These are phyloP conservation scores for Licmophora abbreviata DNA, from an alignment of 108 stramenopile species.

Conservation along the genomic window DNA sequence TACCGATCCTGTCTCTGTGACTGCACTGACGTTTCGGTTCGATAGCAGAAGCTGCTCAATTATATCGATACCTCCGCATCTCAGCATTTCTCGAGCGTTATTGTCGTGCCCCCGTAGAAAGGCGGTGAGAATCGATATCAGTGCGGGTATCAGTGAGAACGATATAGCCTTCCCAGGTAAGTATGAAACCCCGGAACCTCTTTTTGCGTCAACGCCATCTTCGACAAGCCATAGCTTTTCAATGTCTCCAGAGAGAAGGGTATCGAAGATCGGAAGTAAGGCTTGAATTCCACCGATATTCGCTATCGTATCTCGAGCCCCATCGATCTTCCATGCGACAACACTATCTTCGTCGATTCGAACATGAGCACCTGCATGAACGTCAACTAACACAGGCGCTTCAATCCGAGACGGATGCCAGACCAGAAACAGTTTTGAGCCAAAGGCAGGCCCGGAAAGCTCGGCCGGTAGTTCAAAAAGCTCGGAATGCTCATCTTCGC, in stretches of 20 bases:
- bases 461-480: slow-evolving; percentile 11
- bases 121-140: slow-evolving; percentile 41
- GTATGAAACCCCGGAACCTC: background rate
- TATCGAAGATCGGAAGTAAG: slow-evolving; percentile 42
- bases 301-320: slow-evolving; percentile 44
- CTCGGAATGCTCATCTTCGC: slow-evolving; percentile 15
- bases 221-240: slow-evolving; percentile 9
- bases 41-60: slow-evolving; percentile 46
- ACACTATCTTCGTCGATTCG: slow-evolving; percentile 20
- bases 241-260: slow-evolving; percentile 12
- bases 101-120: slow-evolving; percentile 60
- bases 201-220: background rate
- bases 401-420: slow-evolving; percentile 59
- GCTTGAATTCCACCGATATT: slow-evolving; percentile 68
- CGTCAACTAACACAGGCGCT: slow-evolving; percentile 32
- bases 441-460: slow-evolving; percentile 30
- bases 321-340: slow-evolving; percentile 36
- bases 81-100: slow-evolving; percentile 58
- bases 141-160: slow-evolving; percentile 24
- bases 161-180: background rate
- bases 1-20: slow-evolving; percentile 6
- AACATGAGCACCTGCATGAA: slow-evolving; percentile 49
- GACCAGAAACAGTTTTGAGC: slow-evolving; percentile 50
- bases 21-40: slow-evolving; percentile 14
- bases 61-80: slow-evolving; percentile 68